Percentiles rank a stretch among this genome's conserved stretches.
These are phyloP conservation scores for Ilex aquifolium DNA, from an alignment of 257 asterid species.

Conservation along the genomic window DNA sequence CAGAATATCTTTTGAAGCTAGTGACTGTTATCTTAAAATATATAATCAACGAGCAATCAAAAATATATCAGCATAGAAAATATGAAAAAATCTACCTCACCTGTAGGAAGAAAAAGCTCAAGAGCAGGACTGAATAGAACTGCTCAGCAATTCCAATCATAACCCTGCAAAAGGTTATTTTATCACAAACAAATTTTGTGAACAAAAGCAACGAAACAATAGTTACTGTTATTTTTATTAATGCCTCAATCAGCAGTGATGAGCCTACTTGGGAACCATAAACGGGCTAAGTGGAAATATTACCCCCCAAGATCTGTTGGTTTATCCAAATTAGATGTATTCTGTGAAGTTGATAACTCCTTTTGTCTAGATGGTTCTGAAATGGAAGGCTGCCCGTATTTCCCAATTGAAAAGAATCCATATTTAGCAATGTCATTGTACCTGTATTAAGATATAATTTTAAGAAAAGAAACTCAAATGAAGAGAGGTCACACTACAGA, in stretches of 20 bases:
- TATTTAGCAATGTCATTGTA: conserved; percentile 81
- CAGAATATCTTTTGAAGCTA: conserved; percentile 11
- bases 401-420: conserved; percentile 69
- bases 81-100: conserved; percentile 25
- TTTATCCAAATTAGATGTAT: conserved; percentile 34
- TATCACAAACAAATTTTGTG: conserved; percentile 9
- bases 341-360: conserved; percentile 26
- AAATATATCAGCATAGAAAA: conserved; percentile 5
- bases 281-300: conserved; percentile 6
- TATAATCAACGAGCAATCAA: conserved; percentile 14
- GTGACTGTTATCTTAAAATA: conserved; percentile 8
- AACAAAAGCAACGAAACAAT: background rate
- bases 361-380: conserved; percentile 34
- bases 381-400: conserved; percentile 26
- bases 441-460: conserved; percentile 36
- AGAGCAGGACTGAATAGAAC: conserved; percentile 72
- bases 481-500: background rate
- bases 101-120: conserved; percentile 90
- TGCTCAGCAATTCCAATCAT: conserved; percentile 87
- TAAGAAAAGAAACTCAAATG: conserved; percentile 4
- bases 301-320: conserved; percentile 72
- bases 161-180: conserved; percentile 35
- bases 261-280: background rate
- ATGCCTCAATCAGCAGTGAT: background rate
- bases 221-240: no score